Conservation (phyloP, 179 eudicot species). For the Actinidia chinensis region DNA sequence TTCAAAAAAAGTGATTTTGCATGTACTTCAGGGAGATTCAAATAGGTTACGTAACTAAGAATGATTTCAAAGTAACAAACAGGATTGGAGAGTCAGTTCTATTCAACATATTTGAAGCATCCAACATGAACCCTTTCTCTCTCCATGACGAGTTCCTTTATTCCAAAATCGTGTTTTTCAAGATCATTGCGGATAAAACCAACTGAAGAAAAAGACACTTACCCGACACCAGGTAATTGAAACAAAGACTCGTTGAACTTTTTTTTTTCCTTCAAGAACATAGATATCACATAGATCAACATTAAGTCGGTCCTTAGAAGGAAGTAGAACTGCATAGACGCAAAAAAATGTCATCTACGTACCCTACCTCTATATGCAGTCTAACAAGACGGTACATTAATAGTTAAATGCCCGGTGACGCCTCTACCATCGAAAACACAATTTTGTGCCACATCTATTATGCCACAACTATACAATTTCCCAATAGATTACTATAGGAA, state of each 20-base stretch:
- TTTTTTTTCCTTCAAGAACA: neutral
- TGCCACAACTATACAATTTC: neutral
- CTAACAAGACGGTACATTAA: neutral
- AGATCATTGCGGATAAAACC: neutral
- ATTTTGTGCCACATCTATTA: neutral
- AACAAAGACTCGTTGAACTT: too few relatives aligned
- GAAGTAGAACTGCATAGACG: neutral
- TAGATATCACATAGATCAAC: neutral
- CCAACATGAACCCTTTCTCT: neutral
- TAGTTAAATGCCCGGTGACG: neutral
- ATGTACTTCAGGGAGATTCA: too few relatives aligned
- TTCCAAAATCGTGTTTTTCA: slow-evolving; percentile 3
- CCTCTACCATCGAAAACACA: neutral
- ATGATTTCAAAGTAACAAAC: neutral
- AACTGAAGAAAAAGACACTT: neutral
- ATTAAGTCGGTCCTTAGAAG: neutral
- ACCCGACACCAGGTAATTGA: too few relatives aligned
- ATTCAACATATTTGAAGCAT: neutral
- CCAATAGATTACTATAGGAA: neutral
- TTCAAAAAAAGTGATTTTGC: too few relatives aligned
- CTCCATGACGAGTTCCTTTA: neutral
- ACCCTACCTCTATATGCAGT: neutral
- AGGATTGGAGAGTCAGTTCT: neutral
- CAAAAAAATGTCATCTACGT: neutral
- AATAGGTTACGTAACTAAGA: neutral